phyloP scores from a whole-genome alignment of 116 monocot genomes.

The Phalaenopsis hybrid region DNA sequence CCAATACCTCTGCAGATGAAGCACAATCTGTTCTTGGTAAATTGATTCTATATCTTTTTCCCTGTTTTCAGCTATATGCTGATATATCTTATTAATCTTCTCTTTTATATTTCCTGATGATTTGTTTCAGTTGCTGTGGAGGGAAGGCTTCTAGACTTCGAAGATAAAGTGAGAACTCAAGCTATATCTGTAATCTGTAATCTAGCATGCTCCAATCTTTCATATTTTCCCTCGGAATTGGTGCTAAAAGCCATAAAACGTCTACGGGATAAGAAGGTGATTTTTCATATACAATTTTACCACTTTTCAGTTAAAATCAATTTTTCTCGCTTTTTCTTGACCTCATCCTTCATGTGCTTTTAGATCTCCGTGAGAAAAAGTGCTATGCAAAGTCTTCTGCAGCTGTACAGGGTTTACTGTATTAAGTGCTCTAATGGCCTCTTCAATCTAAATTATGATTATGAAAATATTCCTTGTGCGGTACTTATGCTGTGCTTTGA shows the following conservation, averaged over 20 bases:
- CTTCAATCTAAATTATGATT: slow-evolving; percentile 28
- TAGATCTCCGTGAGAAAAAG: slow-evolving; percentile 76
- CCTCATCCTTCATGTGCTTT: neutral
- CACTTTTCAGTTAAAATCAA: slow-evolving; percentile 3
- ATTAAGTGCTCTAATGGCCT: slow-evolving; percentile 50
- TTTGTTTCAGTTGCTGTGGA: slow-evolving; percentile 54
- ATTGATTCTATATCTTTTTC: slow-evolving; percentile 7
- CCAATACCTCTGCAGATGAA: slow-evolving; percentile 33
- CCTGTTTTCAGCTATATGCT: neutral
- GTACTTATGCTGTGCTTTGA: slow-evolving; percentile 69
- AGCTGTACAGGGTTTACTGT: slow-evolving; percentile 79
- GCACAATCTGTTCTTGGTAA: slow-evolving; percentile 55
- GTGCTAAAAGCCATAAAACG: slow-evolving; percentile 53
- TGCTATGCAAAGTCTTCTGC: slow-evolving; percentile 61
- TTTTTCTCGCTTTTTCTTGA: neutral
- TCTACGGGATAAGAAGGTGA: slow-evolving; percentile 86
- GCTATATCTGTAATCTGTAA: slow-evolving; percentile 68
- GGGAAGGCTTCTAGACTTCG: slow-evolving; percentile 78
- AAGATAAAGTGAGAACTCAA: slow-evolving; percentile 87
- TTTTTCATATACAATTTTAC: neutral
- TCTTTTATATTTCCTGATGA: slow-evolving; percentile 9
- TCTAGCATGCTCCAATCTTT: slow-evolving; percentile 55
- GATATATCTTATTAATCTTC: neutral
- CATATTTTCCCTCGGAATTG: slow-evolving; percentile 55
- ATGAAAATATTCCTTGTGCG: slow-evolving; percentile 86